Base-by-base conservation (phyloP, 768 basidiomycete species). In the Tylopilus plumbeoviolaceoides region DNA sequence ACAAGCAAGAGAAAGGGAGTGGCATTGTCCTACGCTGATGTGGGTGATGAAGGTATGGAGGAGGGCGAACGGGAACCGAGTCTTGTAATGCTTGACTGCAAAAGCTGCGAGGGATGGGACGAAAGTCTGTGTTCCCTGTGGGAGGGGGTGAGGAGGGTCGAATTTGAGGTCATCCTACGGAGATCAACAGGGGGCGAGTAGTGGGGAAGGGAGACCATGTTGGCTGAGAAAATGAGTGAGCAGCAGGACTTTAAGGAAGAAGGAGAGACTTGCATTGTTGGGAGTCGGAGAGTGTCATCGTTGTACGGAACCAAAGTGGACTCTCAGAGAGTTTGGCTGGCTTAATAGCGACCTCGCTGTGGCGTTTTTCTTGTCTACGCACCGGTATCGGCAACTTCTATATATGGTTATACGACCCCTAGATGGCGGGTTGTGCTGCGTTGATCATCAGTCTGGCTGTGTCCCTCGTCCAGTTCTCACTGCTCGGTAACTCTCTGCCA, bases 1-100 rank as follows among this genome's bases (percentile, higher is more conserved):
- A 44, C 15, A 51, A 47, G 47, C 20, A 44, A 31, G 40, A 18
- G 25, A 39, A 50, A 47, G 36, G 25, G 30, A 31, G 58, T 51
- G 63, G 58, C 44, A 48, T 21, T 2, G 33, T 71, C 84, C 54
- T 75, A 87, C 84, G 89, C 81, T 31, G 87, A 89, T 18, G 87
- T 87, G 4, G 88, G 88, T 2, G 85, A 87, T 15, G 85, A 89
- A 0, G 87, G 87, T 53, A 89, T 89, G 12, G 85, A 87, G n/a
- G 73, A 75, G 1, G 87, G 85, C 0, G 87, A 87, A 21, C 78
- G 77, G 10, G 84, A 85, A 38, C 83, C 85, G 23, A 83, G 61
- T 40, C 78, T 73, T 47, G 67, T 64, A 7, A 68, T 71, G 15
- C 68, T 65, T 2, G 72, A 71, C 39, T 76, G 75, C 17, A 79